These are phyloP conservation scores for Westerdykella sp. DNA, from an alignment of 2,329 filamentous ascomycete genomes.

Conservation along the genomic window DNA sequence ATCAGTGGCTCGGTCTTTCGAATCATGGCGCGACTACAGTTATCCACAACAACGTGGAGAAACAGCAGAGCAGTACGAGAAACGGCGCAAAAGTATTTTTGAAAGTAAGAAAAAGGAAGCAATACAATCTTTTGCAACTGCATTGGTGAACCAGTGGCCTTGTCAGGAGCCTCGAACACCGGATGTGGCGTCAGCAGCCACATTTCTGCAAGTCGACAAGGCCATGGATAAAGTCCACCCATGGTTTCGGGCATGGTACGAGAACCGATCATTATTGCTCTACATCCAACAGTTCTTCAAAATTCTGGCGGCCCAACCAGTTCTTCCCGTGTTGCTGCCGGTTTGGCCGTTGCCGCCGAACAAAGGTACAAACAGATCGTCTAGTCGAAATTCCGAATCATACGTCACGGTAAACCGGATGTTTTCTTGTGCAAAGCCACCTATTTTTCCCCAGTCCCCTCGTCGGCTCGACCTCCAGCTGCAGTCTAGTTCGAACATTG, in stretches of 20 bases:
- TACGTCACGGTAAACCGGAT: too few species aligned
- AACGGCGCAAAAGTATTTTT: slow-evolving; percentile 1
- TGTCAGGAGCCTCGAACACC: slow-evolving; percentile 7
- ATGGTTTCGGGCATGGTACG: slow-evolving; percentile 20
- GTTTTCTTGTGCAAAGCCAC: too few species aligned
- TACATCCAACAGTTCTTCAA: slow-evolving; percentile 18
- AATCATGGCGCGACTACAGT: slow-evolving; percentile 1
- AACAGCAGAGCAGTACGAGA: neutral
- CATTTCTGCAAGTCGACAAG: slow-evolving; percentile 10
- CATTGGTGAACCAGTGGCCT: slow-evolving; percentile 18
- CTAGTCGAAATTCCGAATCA: neutral
- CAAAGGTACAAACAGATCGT: neutral
- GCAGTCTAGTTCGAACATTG: neutral
- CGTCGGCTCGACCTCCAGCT: too few species aligned
- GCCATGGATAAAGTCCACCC: slow-evolving; percentile 14
- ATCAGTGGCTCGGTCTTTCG: neutral
- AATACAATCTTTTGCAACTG: slow-evolving; percentile 6
- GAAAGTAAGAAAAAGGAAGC: slow-evolving; percentile 8
- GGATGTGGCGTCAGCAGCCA: neutral
- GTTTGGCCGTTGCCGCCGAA: too few species aligned
- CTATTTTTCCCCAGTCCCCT: too few species aligned
- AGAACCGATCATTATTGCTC: slow-evolving; percentile 37
- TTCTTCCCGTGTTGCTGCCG: neutral
- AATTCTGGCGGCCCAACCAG: slow-evolving; percentile 7
- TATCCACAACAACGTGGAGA: slow-evolving; percentile 2